Evolutionary conservation across 345 rosid genomes (phyloP).

Genomic region (Carallia pectinifolia): DNA sequence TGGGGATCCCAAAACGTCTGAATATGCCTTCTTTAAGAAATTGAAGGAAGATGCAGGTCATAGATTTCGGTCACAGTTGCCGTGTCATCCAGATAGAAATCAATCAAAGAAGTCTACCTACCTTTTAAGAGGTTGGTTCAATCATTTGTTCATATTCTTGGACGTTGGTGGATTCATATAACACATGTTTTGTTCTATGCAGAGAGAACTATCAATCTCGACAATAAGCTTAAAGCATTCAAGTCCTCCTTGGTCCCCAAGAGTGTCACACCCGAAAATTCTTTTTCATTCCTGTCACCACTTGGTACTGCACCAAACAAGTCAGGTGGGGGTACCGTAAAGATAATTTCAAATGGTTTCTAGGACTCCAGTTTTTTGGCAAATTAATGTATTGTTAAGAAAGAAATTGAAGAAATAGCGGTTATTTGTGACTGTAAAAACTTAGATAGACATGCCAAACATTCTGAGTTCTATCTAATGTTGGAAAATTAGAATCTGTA

Average conservation of each 20-base stretch:
- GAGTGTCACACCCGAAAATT: conserved; percentile 21
- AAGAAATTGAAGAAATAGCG: no score
- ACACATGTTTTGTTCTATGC: conserved; percentile 18
- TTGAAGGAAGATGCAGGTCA: conserved; percentile 43
- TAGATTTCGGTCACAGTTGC: conserved; percentile 14
- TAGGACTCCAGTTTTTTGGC: no score
- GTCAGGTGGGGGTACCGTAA: conserved; percentile 19
- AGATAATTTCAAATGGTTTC: not conserved
- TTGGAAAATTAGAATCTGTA: not conserved
- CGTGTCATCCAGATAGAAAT: conserved; percentile 14
- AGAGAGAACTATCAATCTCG: conserved; percentile 26
- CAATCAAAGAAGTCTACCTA: conserved; percentile 17
- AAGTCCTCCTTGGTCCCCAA: conserved; percentile 27
- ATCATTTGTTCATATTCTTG: not conserved
- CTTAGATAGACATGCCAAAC: no score
- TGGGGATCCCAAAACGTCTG: conserved; percentile 65
- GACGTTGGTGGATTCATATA: not conserved
- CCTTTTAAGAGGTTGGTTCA: conserved; percentile 26
- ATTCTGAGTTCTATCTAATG: no score
- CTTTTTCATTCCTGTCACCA: conserved; percentile 13
- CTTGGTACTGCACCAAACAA: conserved; percentile 13
- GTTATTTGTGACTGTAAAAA: no score
- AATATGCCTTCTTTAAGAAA: conserved; percentile 72
- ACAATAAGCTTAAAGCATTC: conserved; percentile 19
- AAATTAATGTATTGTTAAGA: no score